Evolutionary conservation across 2,329 filamentous ascomycete genomes (phyloP).

Genomic region (Hansfordia pulvinata): DNA sequence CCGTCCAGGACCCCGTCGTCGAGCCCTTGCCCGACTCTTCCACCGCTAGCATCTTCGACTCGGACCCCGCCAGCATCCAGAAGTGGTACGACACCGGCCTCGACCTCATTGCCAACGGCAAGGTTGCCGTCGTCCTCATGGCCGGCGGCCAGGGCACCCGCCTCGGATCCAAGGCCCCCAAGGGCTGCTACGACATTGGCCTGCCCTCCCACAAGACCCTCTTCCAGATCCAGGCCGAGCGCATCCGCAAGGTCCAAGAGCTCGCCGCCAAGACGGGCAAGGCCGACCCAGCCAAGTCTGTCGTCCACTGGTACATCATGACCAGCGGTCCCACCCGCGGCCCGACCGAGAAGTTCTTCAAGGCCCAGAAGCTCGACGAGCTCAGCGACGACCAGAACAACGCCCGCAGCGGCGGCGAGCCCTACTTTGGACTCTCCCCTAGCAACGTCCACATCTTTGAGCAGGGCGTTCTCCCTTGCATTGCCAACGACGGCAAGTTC

Average conservation of each 20-base stretch:
- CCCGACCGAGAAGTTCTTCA: conserved; percentile 87
- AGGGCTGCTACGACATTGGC: conserved; percentile 95
- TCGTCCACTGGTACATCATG: conserved; percentile 98
- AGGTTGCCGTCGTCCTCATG: conserved; percentile 84
- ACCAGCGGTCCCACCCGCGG: conserved; percentile 87
- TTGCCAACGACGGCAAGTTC: conserved; percentile 96
- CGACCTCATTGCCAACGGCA: conserved; percentile 64
- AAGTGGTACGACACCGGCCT: conserved; percentile 76
- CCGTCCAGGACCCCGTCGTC: conserved; percentile 41
- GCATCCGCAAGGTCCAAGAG: conserved; percentile 75
- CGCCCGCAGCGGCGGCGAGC: conserved; percentile 11
- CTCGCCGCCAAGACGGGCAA: conserved; percentile 61
- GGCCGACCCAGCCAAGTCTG: conserved; percentile 35
- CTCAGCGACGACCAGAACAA: conserved; percentile 50
- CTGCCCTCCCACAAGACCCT: conserved; percentile 86
- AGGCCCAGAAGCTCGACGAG: conserved; percentile 15
- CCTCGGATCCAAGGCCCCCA: conserved; percentile 85
- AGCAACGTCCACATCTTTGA: conserved; percentile 89
- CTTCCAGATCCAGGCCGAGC: conserved; percentile 95
- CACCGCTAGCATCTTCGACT: conserved; percentile 85
- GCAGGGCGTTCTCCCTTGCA: conserved; percentile 91
- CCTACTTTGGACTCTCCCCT: conserved; percentile 76
- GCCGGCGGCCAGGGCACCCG: conserved; percentile 93
- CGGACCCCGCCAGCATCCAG: conserved; percentile 61
- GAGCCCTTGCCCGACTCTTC: conserved; percentile 82